Percentiles rank a stretch among this genome's conserved stretches.
Conservation (phyloP, 1,284 basidiomycete species). For the Mycena citricolor region DNA sequence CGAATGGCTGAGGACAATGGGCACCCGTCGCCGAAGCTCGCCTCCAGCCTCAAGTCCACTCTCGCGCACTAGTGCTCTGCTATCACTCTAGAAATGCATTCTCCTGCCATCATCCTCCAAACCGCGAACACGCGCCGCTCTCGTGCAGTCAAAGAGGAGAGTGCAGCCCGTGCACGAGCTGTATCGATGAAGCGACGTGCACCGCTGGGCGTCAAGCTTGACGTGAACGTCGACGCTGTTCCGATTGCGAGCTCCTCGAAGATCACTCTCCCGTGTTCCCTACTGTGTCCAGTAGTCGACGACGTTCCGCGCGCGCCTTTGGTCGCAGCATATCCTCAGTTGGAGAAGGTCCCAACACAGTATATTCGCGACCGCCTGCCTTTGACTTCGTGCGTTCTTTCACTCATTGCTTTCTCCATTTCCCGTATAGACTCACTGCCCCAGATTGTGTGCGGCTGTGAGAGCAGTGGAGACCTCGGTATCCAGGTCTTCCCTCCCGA, state of each 20-base stretch:
- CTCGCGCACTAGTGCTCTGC: no score
- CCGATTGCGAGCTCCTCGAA: background rate
- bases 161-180: conserved; percentile 6
- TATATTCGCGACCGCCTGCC: background rate
- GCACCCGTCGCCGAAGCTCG: no score
- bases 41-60: no score
- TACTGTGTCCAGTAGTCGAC: background rate
- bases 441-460: background rate
- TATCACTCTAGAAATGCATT: no score
- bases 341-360: background rate
- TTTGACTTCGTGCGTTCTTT: background rate
- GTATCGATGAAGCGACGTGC: conserved; percentile 6
- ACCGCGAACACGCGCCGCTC: no score
- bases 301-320: conserved; percentile 28
- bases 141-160: conserved; percentile 15
- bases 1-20: no score
- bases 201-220: background rate
- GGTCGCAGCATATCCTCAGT: background rate
- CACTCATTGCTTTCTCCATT: background rate
- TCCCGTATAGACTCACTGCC: background rate
- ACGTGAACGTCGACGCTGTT: background rate
- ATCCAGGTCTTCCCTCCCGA: conserved; percentile 45
- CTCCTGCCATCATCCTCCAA: no score
- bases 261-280: background rate
- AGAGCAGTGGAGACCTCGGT: conserved; percentile 27